These are phyloP conservation scores for Daldinia childiae DNA, from an alignment of 495 filamentous ascomycete genomes.

Conservation along the genomic window DNA sequence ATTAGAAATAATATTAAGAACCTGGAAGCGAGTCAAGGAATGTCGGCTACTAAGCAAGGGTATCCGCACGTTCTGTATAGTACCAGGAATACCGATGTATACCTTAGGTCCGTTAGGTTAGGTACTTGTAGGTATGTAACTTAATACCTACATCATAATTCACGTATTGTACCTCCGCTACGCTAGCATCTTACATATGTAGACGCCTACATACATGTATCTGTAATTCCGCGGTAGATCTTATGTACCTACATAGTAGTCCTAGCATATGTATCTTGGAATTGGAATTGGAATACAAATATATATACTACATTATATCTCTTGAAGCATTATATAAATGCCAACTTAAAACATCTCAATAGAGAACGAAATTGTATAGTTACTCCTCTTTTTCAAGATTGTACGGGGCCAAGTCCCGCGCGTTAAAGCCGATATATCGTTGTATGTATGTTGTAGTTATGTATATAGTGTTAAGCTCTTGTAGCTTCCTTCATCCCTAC, in stretches of 20 bases:
- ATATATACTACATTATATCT: not conserved
- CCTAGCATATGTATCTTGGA: not conserved
- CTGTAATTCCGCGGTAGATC: constrained; percentile 32
- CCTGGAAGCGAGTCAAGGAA: constrained; percentile 41
- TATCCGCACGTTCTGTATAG: constrained; percentile 21
- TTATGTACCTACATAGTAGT: not conserved
- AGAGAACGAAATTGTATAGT: not conserved
- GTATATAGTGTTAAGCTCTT: not conserved
- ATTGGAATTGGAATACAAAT: too few relatives aligned
- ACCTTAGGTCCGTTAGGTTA: too few relatives aligned
- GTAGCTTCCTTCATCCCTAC: not conserved
- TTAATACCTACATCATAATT: too few relatives aligned
- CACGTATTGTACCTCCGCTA: constrained; percentile 11
- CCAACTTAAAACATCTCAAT: not conserved
- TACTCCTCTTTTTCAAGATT: not conserved
- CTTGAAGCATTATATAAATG: not conserved
- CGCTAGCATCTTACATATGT: constrained; percentile 26
- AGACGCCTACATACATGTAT: constrained; percentile 13
- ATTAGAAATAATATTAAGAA: constrained; percentile 19
- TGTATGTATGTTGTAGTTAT: not conserved
- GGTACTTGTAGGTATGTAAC: too few relatives aligned
- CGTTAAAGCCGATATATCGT: not conserved
- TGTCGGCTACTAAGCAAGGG: constrained; percentile 35
- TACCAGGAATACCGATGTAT: not conserved
- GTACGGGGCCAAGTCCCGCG: not conserved